Conservation (phyloP, 2,329 filamentous ascomycete genomes). For the Microsporum canis region DNA sequence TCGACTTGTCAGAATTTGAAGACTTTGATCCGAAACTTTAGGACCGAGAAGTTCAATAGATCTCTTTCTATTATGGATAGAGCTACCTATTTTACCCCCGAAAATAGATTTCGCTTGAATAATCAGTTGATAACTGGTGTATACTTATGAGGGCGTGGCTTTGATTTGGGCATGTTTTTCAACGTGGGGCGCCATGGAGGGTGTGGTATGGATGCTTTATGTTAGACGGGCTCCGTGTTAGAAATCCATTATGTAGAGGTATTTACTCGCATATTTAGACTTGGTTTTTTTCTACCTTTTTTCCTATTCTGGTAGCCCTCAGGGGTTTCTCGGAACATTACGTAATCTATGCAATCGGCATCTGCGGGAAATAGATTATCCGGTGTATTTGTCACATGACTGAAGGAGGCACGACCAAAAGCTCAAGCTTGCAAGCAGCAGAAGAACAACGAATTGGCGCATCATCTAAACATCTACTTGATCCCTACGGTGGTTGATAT, state of each 20-base stretch:
- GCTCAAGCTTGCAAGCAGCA: constrained; percentile 28
- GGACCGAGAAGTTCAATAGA: constrained; percentile 15
- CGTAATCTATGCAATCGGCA: not conserved
- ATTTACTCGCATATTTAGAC: not conserved
- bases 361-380: not conserved
- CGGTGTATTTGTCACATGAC: not conserved
- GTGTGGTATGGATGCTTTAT: not conserved
- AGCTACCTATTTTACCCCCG: not conserved
- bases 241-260: not conserved
- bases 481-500: not conserved
- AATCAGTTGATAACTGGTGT: not conserved
- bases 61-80: not conserved
- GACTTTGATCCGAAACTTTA: constrained; percentile 73
- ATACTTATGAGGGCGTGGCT: not conserved
- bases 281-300: not conserved
- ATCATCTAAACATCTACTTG: not conserved
- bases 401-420: not conserved
- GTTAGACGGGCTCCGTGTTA: not conserved
- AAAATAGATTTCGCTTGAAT: constrained; percentile 1
- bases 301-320: not conserved
- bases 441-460: not conserved
- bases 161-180: not conserved
- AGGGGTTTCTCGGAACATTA: not conserved
- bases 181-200: not conserved
- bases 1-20: constrained; percentile 72